A percentile compares a stretch with the other conserved stretches of the same genome.
These are phyloP conservation scores for Lolium perenne DNA, from an alignment of 176 grass and related monocot species.

Conservation along the genomic window DNA sequence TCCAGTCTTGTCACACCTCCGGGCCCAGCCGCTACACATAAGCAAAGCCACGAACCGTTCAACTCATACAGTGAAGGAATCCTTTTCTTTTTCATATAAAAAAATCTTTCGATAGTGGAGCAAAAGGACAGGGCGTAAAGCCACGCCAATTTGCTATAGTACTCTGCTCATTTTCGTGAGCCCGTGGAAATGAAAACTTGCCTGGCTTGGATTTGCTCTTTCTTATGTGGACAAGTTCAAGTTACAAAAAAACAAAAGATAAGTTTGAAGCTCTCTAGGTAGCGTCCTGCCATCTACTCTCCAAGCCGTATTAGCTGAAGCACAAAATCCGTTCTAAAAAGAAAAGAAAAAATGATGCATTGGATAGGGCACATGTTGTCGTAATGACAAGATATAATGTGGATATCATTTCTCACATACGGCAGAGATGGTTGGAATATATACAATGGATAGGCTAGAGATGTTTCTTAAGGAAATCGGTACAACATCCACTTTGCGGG, in stretches of 20 bases:
- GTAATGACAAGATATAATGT: background rate
- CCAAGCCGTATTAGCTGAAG: background rate
- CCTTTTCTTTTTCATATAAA: no score
- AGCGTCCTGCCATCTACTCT: background rate
- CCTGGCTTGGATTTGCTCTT: no score
- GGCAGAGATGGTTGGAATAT: background rate
- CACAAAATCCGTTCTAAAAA: background rate
- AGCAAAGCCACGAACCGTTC: no score
- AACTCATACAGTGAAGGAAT: no score
- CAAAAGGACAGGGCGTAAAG: no score
- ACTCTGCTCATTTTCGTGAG: no score
- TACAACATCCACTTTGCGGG: conserved; percentile 4
- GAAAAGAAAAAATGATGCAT: background rate
- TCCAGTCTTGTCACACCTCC: no score
- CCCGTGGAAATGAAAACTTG: no score
- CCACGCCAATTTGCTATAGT: no score
- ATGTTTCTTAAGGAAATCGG: conserved; percentile 28
- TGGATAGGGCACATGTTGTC: conserved; percentile 1
- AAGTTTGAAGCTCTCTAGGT: background rate
- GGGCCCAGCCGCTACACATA: no score
- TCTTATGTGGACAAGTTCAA: no score
- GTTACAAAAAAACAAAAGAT: background rate
- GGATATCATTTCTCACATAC: background rate
- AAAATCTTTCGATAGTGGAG: no score
- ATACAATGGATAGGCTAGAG: background rate